phyloP scores from a whole-genome alignment of 495 filamentous ascomycete genomes.

The Umbilicaria muhlenbergii region DNA sequence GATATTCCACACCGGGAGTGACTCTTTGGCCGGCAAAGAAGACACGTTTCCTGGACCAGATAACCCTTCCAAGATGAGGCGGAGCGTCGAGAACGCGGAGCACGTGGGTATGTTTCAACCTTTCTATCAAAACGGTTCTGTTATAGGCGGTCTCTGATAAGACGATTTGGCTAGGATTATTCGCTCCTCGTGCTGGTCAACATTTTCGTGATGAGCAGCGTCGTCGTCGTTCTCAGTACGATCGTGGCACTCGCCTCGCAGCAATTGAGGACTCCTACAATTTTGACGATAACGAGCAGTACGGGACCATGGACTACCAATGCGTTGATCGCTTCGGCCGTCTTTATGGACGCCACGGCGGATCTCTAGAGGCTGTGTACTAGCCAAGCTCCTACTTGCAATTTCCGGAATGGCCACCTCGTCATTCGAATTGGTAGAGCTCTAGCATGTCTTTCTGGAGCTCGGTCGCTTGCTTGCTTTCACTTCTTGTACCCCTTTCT shows the following conservation, averaged over 20 bases:
- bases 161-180: slow-evolving; percentile 35
- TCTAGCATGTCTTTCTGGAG: no score
- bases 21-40: slow-evolving; percentile 36
- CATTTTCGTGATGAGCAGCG: slow-evolving; percentile 62
- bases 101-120: slow-evolving; percentile 50
- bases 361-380: no score
- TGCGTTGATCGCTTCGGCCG: no score
- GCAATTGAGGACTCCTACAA: slow-evolving; percentile 42
- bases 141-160: neutral
- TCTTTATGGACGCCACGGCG: no score
- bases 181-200: slow-evolving; percentile 56
- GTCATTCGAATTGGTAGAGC: no score
- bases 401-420: no score
- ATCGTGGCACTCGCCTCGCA: slow-evolving; percentile 50
- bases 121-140: neutral
- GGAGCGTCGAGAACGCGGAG: slow-evolving; percentile 72
- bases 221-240: slow-evolving; percentile 59
- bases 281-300: slow-evolving; percentile 15
- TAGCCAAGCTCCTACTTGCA: no score
- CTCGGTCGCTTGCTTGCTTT: no score
- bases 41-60: slow-evolving; percentile 61
- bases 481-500: no score
- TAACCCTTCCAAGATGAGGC: slow-evolving; percentile 71
- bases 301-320: no score
- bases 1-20: slow-evolving; percentile 32